Evolutionary conservation across 495 filamentous ascomycete species (phyloP).

Genomic region (Oidiodendron maius): DNA sequence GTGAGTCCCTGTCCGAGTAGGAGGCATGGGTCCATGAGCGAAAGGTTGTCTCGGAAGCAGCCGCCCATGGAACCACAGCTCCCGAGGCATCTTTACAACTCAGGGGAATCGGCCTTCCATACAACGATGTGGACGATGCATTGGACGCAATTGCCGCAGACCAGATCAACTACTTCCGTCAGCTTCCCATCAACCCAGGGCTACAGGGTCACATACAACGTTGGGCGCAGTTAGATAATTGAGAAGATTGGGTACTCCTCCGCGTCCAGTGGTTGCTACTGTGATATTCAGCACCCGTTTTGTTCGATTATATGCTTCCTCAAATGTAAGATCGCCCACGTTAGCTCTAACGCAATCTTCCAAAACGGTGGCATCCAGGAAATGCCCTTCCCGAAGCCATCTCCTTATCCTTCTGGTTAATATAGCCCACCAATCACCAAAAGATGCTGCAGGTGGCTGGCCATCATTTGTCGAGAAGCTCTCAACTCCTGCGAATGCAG

Average conservation of each 20-base stretch:
- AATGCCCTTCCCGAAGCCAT: constrained; percentile 69
- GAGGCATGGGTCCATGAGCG: constrained; percentile 60
- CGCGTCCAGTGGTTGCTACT: constrained; percentile 64
- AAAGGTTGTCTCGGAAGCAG: constrained; percentile 60
- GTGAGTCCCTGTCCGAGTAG: constrained; percentile 72
- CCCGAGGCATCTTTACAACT: constrained; percentile 80
- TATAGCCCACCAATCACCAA: constrained; percentile 44
- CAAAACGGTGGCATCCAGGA: constrained; percentile 74
- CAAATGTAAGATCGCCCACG: constrained; percentile 86
- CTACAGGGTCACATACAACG: constrained; percentile 54
- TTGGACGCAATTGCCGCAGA: constrained; percentile 92
- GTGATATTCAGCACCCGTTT: constrained; percentile 91
- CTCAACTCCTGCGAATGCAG: constrained; percentile 58
- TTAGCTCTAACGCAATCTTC: constrained; percentile 83
- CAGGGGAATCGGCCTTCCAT: constrained; percentile 57
- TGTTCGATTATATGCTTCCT: constrained; percentile 84
- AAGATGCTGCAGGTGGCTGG: constrained; percentile 13
- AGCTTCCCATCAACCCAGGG: background rate
- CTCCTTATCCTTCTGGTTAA: constrained; percentile 54
- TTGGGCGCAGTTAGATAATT: constrained; percentile 95
- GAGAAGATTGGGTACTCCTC: constrained; percentile 76
- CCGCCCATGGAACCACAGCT: constrained; percentile 72
- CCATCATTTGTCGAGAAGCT: background rate
- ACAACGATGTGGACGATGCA: constrained; percentile 61
- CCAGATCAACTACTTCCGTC: constrained; percentile 61